These are phyloP conservation scores for Colletotrichum phormii DNA, from an alignment of 2,329 filamentous ascomycete genomes.

Conservation along the genomic window DNA sequence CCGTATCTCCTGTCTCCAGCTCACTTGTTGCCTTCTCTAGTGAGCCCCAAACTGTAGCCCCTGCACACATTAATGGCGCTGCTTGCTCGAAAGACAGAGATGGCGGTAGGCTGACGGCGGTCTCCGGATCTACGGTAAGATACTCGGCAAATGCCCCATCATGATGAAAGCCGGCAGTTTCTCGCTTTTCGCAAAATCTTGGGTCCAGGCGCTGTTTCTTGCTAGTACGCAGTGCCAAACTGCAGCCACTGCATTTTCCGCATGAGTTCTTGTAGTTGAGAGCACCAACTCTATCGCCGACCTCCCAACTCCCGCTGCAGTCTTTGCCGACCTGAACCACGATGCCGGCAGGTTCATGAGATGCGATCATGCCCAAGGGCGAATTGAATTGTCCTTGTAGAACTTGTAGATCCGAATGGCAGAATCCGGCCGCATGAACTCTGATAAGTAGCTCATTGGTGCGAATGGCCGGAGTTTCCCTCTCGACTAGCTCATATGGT, in stretches of 20 bases:
- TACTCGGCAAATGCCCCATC: slow-evolving; percentile 51
- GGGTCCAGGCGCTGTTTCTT: slow-evolving; percentile 40
- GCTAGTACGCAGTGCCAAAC: slow-evolving; percentile 31
- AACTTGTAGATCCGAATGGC: slow-evolving; percentile 51
- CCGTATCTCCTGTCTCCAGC: slow-evolving; percentile 40
- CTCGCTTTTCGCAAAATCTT: slow-evolving; percentile 46
- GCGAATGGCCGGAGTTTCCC: slow-evolving; percentile 40
- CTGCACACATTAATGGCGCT: slow-evolving; percentile 51
- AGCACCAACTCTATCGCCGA: slow-evolving; percentile 50
- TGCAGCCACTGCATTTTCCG: slow-evolving; percentile 44
- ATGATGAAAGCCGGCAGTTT: slow-evolving; percentile 48
- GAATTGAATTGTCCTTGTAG: slow-evolving; percentile 47
- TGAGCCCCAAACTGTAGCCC: slow-evolving; percentile 49
- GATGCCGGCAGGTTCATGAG: slow-evolving; percentile 50
- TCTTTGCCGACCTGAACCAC: slow-evolving; percentile 44
- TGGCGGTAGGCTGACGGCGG: slow-evolving; percentile 43
- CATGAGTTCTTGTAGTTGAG: slow-evolving; percentile 50
- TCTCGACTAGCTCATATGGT: slow-evolving; percentile 42
- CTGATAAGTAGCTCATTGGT: slow-evolving; percentile 46
- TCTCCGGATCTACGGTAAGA: slow-evolving; percentile 45
- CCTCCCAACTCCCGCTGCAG: slow-evolving; percentile 39
- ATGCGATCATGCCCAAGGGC: slow-evolving; percentile 45
- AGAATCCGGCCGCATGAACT: slow-evolving; percentile 50
- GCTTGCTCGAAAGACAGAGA: slow-evolving; percentile 47
- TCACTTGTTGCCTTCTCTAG: slow-evolving; percentile 44